Conservation (phyloP, 768 basidiomycete species). For the Calocera viscosa region DNA sequence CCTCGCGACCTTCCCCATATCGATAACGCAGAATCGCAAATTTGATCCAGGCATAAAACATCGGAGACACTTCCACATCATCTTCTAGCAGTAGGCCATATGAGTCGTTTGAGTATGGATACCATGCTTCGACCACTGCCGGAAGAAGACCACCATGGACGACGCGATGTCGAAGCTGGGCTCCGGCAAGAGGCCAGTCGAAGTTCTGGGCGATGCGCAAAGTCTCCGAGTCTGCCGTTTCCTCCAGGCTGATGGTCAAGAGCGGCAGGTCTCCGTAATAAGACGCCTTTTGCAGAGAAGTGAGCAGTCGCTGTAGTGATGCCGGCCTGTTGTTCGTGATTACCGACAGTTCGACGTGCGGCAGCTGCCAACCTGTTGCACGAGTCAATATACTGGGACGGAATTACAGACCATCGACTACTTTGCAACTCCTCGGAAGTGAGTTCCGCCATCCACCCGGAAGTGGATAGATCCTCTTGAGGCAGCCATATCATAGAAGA, state of each 20-base stretch:
- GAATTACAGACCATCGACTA: slow-evolving; percentile 26
- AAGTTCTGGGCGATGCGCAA: slow-evolving; percentile 38
- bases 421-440: slow-evolving; percentile 47
- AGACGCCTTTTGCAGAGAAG: slow-evolving; percentile 43
- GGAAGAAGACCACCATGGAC: slow-evolving; percentile 68
- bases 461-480: slow-evolving; percentile 35
- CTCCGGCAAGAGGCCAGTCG: slow-evolving; percentile 47
- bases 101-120: slow-evolving; percentile 55
- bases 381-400: background rate
- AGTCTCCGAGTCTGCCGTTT: slow-evolving; percentile 54
- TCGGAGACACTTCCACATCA: slow-evolving; percentile 70
- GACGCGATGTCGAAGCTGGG: slow-evolving; percentile 57
- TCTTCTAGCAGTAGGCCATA: slow-evolving; percentile 77
- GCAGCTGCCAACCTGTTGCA: slow-evolving; percentile 56
- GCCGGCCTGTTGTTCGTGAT: slow-evolving; percentile 65
- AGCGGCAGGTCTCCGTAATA: slow-evolving; percentile 60
- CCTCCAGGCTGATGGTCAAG: slow-evolving; percentile 62
- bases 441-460: slow-evolving; percentile 52
- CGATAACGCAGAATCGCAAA: slow-evolving; percentile 66
- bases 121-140: slow-evolving; percentile 84
- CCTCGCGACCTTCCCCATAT: slow-evolving; percentile 37
- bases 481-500: slow-evolving; percentile 14
- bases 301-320: slow-evolving; percentile 55
- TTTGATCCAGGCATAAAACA: slow-evolving; percentile 79
- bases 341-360: slow-evolving; percentile 54